Base-by-base conservation (phyloP, 179 eudicot genomes). In the Patellifolia procumbens region DNA sequence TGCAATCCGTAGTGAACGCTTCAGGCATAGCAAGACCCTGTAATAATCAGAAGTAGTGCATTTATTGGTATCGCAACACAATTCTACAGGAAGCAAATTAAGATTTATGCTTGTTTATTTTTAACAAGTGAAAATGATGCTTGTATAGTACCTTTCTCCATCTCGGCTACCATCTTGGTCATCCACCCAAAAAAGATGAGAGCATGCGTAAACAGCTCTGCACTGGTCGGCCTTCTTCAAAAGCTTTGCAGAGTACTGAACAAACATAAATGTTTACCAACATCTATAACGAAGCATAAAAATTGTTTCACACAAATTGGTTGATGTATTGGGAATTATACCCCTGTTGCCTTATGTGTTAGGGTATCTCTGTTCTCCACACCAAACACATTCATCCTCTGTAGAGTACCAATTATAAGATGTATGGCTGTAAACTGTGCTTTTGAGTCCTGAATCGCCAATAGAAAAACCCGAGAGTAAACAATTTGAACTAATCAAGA, bases 311-410 rank as follows among this genome's bases (percentile, higher is more conserved):
- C 8, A 32, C 7, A 81, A 51, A 28, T 32, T 15, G 11, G 76
- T 31, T 20, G 13, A 76, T 42, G 37, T 19, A 20, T 5, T 39
- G 55, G 67, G 78, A 42, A 62, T 20, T 73, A 59, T 95, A 96
- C 98, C 94, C 98, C 98, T 35, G 98, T 94, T 49, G 98, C 98
- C 83, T 94, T 94, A 70, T 94, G 98, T 24, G 98, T 94, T 55
- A 94, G 81, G n/a, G 98, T 94, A 78, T 94, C 98, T 79, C 97
- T 87, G 75, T 92, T 94, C 85, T 94, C 98, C 76, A 94, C 87
- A 48, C 98, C 97, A 85, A 94, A 92, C 16, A 92, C 91, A 83
- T 84, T 88, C 90, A 91, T 89, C 81, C 91, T 92, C 80, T 94
- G 98, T 48, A 94, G 91, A 69, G 91, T 94, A 68, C 98, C 98